Evolutionary conservation across 2,329 filamentous ascomycete species (phyloP), one percentile per base, ranked within the genome.

Genomic region (Calonectria pseudoturangicola): DNA sequence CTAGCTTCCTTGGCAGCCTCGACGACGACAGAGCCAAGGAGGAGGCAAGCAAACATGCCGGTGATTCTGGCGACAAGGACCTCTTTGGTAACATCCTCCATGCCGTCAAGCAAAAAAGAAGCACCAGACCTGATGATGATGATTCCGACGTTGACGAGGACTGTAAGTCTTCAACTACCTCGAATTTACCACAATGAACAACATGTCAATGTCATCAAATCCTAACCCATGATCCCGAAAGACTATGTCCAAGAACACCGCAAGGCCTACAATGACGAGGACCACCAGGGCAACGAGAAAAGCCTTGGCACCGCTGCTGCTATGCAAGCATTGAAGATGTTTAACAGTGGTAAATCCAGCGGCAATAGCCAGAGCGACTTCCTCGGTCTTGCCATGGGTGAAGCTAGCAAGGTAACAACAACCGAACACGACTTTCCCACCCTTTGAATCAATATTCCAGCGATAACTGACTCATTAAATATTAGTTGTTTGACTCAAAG

Each of bases 301-400:
- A 88, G 84, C 80, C 91, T 91, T 84, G 94, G 96, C 80, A 86
- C 88, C 79, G 93, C 96, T 66, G 94, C 94, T 73, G 95, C 94
- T 21, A 92, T 96, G 90, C 93, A 96, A 83, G 94, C 94, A 0
- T 83, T 96, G 76, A 95, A 96, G 87, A 90, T 93, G 87, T 98
- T 98, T 84, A 91, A 89, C 45, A 87, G 89, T 60, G 89, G 91
- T 27, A 83, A 85, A 70, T 84, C 86, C 15, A 64, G 74, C 84
- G 85, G 74, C 87, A 88, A 80, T 65, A 91, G 91, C 77, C 93
- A 98, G 88, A 95, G 93, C 82, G 90, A 93, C 74, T 95, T 98
- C 81, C 90, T 98, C 74, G 94, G 93, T 5, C 87, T 98, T 82
- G 96, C 96, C 51, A 96, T 98, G 94, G 92, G 90, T 10, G 93